Evolutionary conservation across 2,329 filamentous ascomycete species (phyloP).

Genomic region (Aspergillus luchuensis): DNA sequence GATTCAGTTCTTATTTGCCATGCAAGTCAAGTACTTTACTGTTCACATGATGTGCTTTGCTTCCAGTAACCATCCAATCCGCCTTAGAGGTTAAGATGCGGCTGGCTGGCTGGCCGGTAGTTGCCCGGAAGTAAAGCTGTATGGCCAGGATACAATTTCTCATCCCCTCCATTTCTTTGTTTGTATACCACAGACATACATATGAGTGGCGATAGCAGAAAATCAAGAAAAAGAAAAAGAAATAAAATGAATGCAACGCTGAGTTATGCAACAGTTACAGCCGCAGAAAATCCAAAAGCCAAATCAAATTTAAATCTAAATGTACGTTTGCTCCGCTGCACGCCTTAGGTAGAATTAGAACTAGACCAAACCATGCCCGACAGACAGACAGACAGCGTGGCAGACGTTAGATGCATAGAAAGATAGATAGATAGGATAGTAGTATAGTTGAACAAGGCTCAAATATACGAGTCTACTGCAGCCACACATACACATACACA

Average conservation of each 20-base stretch:
- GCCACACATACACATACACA: background rate
- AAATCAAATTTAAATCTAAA: too few relatives aligned
- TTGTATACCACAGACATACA: background rate
- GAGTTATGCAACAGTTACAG: background rate
- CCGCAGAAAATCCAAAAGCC: background rate
- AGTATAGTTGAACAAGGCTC: background rate
- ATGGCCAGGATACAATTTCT: background rate
- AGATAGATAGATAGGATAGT: too few relatives aligned
- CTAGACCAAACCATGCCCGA: background rate
- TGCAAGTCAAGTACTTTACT: background rate
- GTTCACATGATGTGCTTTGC: background rate
- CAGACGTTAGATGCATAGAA: too few relatives aligned
- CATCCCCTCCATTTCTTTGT: background rate
- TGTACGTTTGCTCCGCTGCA: background rate
- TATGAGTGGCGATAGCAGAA: too few relatives aligned
- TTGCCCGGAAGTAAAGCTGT: background rate
- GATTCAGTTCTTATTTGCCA: background rate
- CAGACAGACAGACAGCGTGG: too few relatives aligned
- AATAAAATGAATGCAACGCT: background rate
- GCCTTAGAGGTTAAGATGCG: too few relatives aligned
- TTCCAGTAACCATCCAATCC: too few relatives aligned
- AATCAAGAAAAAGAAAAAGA: too few relatives aligned
- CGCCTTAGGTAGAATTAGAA: background rate
- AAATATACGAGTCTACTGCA: background rate
- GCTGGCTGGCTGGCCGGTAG: background rate